A percentile compares a stretch with the other conserved stretches of the same genome.
phyloP scores from a whole-genome alignment of 768 basidiomycete genomes.

The Leccinum pellstonianum region DNA sequence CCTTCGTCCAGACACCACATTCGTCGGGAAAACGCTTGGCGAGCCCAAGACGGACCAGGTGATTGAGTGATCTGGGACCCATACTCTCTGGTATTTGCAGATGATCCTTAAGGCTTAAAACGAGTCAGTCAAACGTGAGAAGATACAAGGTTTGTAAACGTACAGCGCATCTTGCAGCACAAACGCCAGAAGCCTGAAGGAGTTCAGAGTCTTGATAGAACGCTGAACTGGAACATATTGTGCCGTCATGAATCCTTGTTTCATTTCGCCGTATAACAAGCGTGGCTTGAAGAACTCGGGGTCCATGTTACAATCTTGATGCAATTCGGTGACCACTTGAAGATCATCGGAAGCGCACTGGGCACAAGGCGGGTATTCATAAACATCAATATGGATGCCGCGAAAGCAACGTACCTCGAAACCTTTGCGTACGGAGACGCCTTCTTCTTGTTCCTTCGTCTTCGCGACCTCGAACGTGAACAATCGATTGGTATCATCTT shows the following conservation, averaged over 20 bases:
- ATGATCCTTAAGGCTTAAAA: conserved; percentile 24
- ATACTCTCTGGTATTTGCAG: conserved; percentile 28
- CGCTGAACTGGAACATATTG: conserved; percentile 26
- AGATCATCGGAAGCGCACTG: conserved; percentile 24
- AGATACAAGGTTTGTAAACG: not conserved
- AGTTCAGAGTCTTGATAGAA: conserved; percentile 2
- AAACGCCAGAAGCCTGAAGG: conserved; percentile 11
- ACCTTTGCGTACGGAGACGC: conserved; percentile 42
- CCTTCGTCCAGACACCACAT: conserved; percentile 25
- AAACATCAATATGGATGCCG: not conserved
- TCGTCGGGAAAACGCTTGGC: conserved; percentile 27
- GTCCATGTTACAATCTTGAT: conserved; percentile 24
- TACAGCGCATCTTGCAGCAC: conserved; percentile 28
- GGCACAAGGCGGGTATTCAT: not conserved
- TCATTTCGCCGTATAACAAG: conserved; percentile 41
- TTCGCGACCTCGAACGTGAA: conserved; percentile 58
- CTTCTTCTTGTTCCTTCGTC: conserved; percentile 57
- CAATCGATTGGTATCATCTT: conserved; percentile 47
- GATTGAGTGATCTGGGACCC: conserved; percentile 24
- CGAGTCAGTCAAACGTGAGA: not conserved
- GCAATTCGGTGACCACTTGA: conserved; percentile 11
- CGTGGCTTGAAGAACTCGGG: conserved; percentile 27
- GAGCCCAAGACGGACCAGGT: conserved; percentile 34
- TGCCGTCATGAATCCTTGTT: conserved; percentile 40
- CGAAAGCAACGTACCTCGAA: conserved; percentile 38